Evolutionary conservation across 352 stramenopile species (phyloP).

Genomic region (Globisporangium camurandrum): DNA sequence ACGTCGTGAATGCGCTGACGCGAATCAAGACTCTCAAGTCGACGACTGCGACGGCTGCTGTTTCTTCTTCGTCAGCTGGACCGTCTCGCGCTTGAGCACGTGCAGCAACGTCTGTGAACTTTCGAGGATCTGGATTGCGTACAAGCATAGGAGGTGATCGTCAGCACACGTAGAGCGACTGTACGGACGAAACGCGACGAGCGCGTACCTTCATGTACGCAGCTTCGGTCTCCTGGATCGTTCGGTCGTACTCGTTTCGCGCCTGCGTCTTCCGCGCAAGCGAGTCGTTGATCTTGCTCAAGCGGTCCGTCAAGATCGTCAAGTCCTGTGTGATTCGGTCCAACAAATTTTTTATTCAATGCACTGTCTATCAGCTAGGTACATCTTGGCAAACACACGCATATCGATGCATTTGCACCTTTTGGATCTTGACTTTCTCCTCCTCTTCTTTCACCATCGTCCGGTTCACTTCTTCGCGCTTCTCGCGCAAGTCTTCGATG

Average conservation of each 20-base stretch:
- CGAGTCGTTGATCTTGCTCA: constrained; percentile 90
- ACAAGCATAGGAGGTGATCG: background rate
- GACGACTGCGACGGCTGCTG: constrained; percentile 66
- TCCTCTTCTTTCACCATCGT: constrained; percentile 92
- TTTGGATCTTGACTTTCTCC: constrained; percentile 93
- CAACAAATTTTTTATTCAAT: too few relatives aligned
- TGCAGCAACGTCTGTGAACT: constrained; percentile 92
- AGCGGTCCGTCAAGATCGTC: constrained; percentile 84
- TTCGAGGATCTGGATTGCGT: constrained; percentile 76
- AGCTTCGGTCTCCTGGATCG: constrained; percentile 91
- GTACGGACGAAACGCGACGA: background rate
- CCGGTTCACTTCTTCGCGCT: constrained; percentile 88
- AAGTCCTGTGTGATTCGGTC: constrained; percentile 57
- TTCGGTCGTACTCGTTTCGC: constrained; percentile 91
- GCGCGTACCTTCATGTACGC: constrained; percentile 88
- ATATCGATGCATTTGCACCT: too few relatives aligned
- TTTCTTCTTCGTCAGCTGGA: constrained; percentile 94
- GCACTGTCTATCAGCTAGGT: too few relatives aligned
- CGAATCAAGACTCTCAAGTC: too few relatives aligned
- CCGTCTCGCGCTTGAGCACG: constrained; percentile 91
- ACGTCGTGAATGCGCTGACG: too few relatives aligned
- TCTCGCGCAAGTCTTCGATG: constrained; percentile 92
- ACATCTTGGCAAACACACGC: too few relatives aligned
- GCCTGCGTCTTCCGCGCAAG: constrained; percentile 86
- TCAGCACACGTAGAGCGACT: too few relatives aligned